A percentile compares a stretch with the other conserved stretches of the same genome.
Conservation (phyloP, 2,329 filamentous ascomycete species). For the Lasiodiplodia sp. region DNA sequence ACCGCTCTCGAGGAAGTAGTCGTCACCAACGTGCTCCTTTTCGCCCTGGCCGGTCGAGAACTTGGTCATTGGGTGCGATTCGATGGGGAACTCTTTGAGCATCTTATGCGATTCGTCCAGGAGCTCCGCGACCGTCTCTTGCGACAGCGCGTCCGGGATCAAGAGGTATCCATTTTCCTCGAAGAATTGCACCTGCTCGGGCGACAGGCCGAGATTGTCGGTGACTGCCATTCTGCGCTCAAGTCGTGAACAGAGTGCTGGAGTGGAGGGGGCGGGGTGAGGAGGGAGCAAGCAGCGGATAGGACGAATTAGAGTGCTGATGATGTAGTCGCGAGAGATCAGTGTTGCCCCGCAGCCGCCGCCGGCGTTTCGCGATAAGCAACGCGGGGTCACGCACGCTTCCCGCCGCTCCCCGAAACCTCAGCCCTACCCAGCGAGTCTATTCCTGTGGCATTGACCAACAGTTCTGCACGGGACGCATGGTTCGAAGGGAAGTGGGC, state of each 20-base stretch:
- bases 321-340: slow-evolving; percentile 18
- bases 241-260: neutral
- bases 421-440: neutral
- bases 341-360: slow-evolving; percentile 17
- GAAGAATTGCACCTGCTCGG: slow-evolving; percentile 76
- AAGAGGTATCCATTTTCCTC: slow-evolving; percentile 88
- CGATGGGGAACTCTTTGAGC: slow-evolving; percentile 78
- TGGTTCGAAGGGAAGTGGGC: neutral
- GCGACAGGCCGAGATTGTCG: slow-evolving; percentile 65
- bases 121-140: slow-evolving; percentile 70
- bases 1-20: slow-evolving; percentile 89
- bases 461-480: neutral
- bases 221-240: slow-evolving; percentile 7
- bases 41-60: slow-evolving; percentile 84
- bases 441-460: too few relatives aligned
- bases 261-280: neutral
- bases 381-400: slow-evolving; percentile 19
- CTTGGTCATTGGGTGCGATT: slow-evolving; percentile 87
- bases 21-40: slow-evolving; percentile 81
- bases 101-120: slow-evolving; percentile 77
- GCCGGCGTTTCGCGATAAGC: slow-evolving; percentile 16
- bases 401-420: slow-evolving; percentile 8
- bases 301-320: slow-evolving; percentile 7
- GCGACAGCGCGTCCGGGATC: slow-evolving; percentile 76
- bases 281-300: neutral